These are phyloP conservation scores for Rhizophagus prolifer DNA, from an alignment of 192 early-diverging fungal genomes.

Conservation along the genomic window DNA sequence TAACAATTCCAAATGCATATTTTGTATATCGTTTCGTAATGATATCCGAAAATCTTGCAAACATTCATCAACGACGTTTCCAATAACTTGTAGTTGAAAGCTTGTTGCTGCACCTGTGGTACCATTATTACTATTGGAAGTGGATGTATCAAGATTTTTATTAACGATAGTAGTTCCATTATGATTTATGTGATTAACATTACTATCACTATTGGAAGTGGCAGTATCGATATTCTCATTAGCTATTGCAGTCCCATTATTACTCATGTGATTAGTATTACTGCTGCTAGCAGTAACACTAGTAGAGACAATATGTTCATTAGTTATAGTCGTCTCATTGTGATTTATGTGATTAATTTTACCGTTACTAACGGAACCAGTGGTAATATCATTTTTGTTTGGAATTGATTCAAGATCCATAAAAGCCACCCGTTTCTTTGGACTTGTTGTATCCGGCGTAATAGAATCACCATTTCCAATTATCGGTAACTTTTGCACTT, in stretches of 20 bases:
- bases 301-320: not conserved
- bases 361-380: not conserved
- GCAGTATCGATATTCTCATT: not conserved
- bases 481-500: too few relatives aligned
- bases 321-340: not conserved
- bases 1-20: conserved; percentile 70
- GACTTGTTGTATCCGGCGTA: too few relatives aligned
- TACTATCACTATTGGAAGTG: not conserved
- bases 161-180: not conserved
- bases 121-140: not conserved
- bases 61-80: conserved; percentile 60
- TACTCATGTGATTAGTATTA: not conserved
- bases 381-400: not conserved
- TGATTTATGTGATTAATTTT: not conserved
- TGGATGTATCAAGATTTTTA: not conserved
- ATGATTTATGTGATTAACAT: not conserved
- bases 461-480: too few relatives aligned
- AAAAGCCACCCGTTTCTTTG: too few relatives aligned
- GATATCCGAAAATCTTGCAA: conserved; percentile 55
- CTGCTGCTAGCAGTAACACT: not conserved
- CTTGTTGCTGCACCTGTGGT: not conserved
- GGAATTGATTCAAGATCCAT: too few relatives aligned
- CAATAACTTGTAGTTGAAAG: conserved; percentile 46
- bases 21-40: conserved; percentile 61
- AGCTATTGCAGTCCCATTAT: not conserved